Evolutionary conservation across 2,329 filamentous ascomycete genomes (phyloP), one percentile per base, ranked within the genome.

Genomic region (Neoascochyta sp.): DNA sequence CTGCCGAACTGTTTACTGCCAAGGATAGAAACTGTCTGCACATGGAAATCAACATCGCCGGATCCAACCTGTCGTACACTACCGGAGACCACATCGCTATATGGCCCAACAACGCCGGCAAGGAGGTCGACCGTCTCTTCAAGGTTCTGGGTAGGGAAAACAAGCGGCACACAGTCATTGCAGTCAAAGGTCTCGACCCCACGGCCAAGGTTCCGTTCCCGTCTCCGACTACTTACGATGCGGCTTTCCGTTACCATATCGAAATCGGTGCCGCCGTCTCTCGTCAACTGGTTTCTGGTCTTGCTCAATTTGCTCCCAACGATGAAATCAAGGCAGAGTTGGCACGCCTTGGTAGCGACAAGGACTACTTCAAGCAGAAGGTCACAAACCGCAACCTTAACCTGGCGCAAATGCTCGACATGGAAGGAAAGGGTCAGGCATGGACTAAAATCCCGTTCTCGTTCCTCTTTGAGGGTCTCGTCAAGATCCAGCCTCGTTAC

Each of bases 131-230:
- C 54, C 80, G 87, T 31, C 88, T 98, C 67, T 70, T 98, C 45
- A 74, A 80, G 50, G 75, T 92, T 32, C 75, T 93, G 44, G 87
- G 79, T 41, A 76, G 95, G 22, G 68, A 71, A 27, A 73, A 80
- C 15, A 94, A 95, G 71, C 80, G 83, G 39, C 69, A 95, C 65
- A 74, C 74, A 1, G 90, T 96, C 34, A 81, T 98, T 63, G 80
- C 77, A 43, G 81, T 98, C 63, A 95, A 93, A 70, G 81, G 86
- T 36, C 78, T 95, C 22, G 93, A 98, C 65, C 81, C 89, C 23
- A 96, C 92, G 7, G 88, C 92, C 48, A 96, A 95, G 70, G 88
- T 98, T 24, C 92, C 92, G 6, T 96, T 98, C 71, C 93, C 93
- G 11, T 89, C 89, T 4, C 92, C 92, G 5, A 96, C 92, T 10